Percentiles rank a stretch among this genome's conserved stretches.
phyloP scores from a whole-genome alignment of 2,329 filamentous ascomycete species.

The Aureobasidium sp. region DNA sequence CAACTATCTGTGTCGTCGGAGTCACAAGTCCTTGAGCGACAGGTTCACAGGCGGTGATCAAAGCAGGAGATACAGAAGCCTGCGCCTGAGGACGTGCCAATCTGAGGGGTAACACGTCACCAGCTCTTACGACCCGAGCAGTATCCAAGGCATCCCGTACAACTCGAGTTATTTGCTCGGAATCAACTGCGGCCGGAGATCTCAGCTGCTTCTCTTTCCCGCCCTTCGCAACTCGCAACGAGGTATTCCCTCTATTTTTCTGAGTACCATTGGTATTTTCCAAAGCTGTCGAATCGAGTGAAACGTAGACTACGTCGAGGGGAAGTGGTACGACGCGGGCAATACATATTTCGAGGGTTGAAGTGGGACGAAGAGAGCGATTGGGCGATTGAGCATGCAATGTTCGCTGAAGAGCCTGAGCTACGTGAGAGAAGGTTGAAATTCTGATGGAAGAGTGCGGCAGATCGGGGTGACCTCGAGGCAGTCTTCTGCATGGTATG shows the following conservation, averaged over 20 bases:
- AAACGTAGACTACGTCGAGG: slow-evolving; percentile 81
- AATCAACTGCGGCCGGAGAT: not conserved
- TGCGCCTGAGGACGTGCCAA: slow-evolving; percentile 81
- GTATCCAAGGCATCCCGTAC: slow-evolving; percentile 29
- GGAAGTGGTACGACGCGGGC: slow-evolving; percentile 73
- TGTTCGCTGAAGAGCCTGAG: slow-evolving; percentile 55
- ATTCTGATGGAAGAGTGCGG: slow-evolving; percentile 74
- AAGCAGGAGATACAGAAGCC: slow-evolving; percentile 73
- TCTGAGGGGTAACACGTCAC: slow-evolving; percentile 73
- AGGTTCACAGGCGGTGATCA: slow-evolving; percentile 88
- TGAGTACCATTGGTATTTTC: slow-evolving; percentile 76
- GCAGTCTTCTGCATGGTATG: slow-evolving; percentile 59
- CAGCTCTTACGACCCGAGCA: slow-evolving; percentile 71
- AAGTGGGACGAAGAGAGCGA: slow-evolving; percentile 60
- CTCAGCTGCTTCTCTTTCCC: not conserved
- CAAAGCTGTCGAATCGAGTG: slow-evolving; percentile 72
- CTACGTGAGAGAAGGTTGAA: slow-evolving; percentile 61
- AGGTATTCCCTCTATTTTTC: slow-evolving; percentile 69
- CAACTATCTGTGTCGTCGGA: slow-evolving; percentile 72
- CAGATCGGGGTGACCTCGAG: slow-evolving; percentile 48
- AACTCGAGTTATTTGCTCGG: not conserved
- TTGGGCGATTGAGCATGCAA: slow-evolving; percentile 13
- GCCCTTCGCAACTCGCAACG: slow-evolving; percentile 36
- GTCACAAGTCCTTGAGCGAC: slow-evolving; percentile 80
- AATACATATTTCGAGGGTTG: slow-evolving; percentile 74